A percentile compares a stretch with the other conserved stretches of the same genome.
Conservation (phyloP, 164 flowering plant genomes). For the Vitis rotundifolia region DNA sequence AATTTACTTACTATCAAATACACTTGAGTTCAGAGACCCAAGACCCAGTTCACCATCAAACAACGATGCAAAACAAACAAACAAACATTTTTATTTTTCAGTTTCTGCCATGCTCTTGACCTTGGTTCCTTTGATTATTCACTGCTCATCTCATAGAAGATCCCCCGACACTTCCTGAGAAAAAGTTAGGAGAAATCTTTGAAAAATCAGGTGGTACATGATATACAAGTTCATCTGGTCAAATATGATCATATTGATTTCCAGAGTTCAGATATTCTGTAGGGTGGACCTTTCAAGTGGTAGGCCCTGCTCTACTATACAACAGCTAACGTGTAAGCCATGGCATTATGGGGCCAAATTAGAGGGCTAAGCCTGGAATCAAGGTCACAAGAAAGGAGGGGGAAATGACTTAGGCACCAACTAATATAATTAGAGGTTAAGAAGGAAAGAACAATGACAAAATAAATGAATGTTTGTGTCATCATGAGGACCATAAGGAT, state of each 20-base stretch:
- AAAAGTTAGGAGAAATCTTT: neutral
- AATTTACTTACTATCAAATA: too few species aligned
- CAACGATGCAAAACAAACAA: too few species aligned
- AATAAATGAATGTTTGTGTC: slow-evolving; percentile 14
- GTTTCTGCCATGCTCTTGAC: too few species aligned
- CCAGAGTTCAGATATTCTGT: neutral
- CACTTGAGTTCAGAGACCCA: too few species aligned
- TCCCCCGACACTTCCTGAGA: slow-evolving; percentile 2
- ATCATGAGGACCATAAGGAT: slow-evolving; percentile 4
- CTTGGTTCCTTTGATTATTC: too few species aligned
- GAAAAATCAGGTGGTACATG: neutral
- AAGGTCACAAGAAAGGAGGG: slow-evolving; percentile 7
- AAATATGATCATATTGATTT: slow-evolving; percentile 12
- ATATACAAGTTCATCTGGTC: slow-evolving; percentile 9
- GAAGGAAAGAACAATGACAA: slow-evolving; percentile 4
- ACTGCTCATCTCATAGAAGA: neutral
- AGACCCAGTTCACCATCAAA: too few species aligned
- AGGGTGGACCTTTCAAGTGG: neutral
- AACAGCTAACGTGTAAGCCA: neutral
- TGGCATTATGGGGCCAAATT: slow-evolving; percentile 6
- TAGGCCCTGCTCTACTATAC: neutral
- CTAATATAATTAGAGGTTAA: slow-evolving; percentile 10
- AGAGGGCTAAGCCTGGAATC: slow-evolving; percentile 8
- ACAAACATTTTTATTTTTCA: too few species aligned
- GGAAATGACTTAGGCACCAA: slow-evolving; percentile 21